These are phyloP conservation scores for Trametes gibbosa DNA, from an alignment of 768 basidiomycete species.

Conservation along the genomic window DNA sequence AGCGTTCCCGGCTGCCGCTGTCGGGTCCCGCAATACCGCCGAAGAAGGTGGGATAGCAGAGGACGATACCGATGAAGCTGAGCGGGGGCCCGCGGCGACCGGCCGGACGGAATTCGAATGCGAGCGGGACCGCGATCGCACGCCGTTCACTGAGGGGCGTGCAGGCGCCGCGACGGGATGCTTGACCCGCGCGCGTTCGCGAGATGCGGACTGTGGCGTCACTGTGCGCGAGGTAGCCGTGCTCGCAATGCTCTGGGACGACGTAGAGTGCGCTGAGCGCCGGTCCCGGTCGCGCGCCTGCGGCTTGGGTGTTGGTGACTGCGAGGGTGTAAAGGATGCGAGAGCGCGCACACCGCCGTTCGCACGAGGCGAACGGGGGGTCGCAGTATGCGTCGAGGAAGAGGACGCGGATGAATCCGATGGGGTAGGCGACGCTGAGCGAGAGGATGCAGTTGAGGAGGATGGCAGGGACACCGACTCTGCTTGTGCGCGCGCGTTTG, in stretches of 20 bases:
- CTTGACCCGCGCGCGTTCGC: conserved; percentile 32
- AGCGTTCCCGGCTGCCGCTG: background rate
- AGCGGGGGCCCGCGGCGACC: background rate
- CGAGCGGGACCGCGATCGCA: background rate
- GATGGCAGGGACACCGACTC: conserved; percentile 39
- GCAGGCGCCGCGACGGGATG: conserved; percentile 9
- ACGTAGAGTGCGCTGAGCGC: conserved; percentile 18
- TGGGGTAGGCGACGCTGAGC: conserved; percentile 24
- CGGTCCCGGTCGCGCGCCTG: background rate
- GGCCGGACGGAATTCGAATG: conserved; percentile 3
- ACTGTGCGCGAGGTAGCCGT: conserved; percentile 26
- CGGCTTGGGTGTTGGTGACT: conserved; percentile 22
- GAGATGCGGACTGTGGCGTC: conserved; percentile 16
- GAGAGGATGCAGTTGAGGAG: conserved; percentile 53
- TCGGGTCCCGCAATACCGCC: conserved; percentile 15
- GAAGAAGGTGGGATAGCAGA: conserved; percentile 11
- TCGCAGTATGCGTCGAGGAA: conserved; percentile 70
- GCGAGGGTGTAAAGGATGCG: conserved; percentile 26
- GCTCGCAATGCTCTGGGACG: conserved; percentile 26
- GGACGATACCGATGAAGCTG: background rate
- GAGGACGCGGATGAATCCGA: conserved; percentile 63
- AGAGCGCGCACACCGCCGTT: conserved; percentile 29
- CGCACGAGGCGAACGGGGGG: conserved; percentile 47
- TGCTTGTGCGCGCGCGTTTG: conserved; percentile 28
- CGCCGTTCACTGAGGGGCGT: background rate